phyloP scores from a whole-genome alignment of 23 red algal species.

The Gracilariopsis chorda region DNA sequence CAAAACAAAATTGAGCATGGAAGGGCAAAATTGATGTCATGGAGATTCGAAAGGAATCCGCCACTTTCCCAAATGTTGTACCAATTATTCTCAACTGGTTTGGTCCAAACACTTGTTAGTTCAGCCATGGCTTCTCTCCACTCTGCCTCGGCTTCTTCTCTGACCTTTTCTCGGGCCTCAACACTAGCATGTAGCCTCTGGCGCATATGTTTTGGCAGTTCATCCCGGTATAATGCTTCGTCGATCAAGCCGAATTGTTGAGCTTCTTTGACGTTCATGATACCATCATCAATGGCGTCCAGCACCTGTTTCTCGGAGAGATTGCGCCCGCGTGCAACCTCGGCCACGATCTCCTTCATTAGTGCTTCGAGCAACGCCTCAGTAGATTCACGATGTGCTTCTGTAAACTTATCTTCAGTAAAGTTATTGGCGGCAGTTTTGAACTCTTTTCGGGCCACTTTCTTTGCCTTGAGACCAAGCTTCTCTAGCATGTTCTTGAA shows the following conservation, averaged over 20 bases:
- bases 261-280: constrained; percentile 52
- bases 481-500: constrained; percentile 66
- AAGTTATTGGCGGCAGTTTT: constrained; percentile 78
- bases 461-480: constrained; percentile 57
- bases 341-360: constrained; percentile 36
- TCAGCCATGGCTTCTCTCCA: constrained; percentile 56
- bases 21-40: constrained; percentile 15
- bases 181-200: constrained; percentile 14
- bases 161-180: neutral
- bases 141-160: constrained; percentile 45
- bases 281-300: constrained; percentile 47
- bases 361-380: constrained; percentile 50
- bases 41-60: neutral
- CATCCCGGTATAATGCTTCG: constrained; percentile 58
- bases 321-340: constrained; percentile 31
- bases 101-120: constrained; percentile 21
- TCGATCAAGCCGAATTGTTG: constrained; percentile 57
- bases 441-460: constrained; percentile 72
- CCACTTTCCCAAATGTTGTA: constrained; percentile 50
- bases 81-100: neutral
- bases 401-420: constrained; percentile 76
- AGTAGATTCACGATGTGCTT: constrained; percentile 59
- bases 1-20: constrained; percentile 20
- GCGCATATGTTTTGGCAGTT: constrained; percentile 45
- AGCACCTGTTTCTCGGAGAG: constrained; percentile 29